These are phyloP conservation scores for Pseudogymnoascus sp. DNA, from an alignment of 2,329 filamentous ascomycete species.

Conservation along the genomic window DNA sequence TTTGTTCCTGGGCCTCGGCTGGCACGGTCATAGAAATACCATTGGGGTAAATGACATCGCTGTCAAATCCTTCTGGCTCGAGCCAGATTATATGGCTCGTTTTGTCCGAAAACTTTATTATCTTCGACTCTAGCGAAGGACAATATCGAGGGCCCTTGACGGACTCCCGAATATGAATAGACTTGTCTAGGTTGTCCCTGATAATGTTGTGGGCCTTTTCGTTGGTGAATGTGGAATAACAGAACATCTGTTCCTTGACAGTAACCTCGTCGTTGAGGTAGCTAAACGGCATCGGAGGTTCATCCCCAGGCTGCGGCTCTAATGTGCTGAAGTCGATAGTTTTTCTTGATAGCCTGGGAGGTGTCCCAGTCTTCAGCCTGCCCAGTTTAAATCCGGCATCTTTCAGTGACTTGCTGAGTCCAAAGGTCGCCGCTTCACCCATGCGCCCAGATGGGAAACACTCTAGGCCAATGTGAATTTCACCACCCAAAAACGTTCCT, in stretches of 20 bases:
- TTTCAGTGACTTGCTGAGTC: slow-evolving; percentile 80
- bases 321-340: slow-evolving; percentile 73
- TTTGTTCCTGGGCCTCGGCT: slow-evolving; percentile 72
- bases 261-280: slow-evolving; percentile 75
- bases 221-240: slow-evolving; percentile 84
- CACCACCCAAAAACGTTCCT: slow-evolving; percentile 87
- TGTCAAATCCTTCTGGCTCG: slow-evolving; percentile 90
- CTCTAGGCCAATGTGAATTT: slow-evolving; percentile 91
- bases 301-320: slow-evolving; percentile 70
- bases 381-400: slow-evolving; percentile 87
- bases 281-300: slow-evolving; percentile 83
- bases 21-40: slow-evolving; percentile 97
- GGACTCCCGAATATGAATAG: slow-evolving; percentile 90
- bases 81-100: slow-evolving; percentile 87
- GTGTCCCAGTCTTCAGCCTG: slow-evolving; percentile 90
- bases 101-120: slow-evolving; percentile 79
- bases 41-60: slow-evolving; percentile 87
- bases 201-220: slow-evolving; percentile 74
- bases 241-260: slow-evolving; percentile 76
- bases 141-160: slow-evolving; percentile 94
- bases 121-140: slow-evolving; percentile 88
- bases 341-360: slow-evolving; percentile 72
- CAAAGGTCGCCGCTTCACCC: slow-evolving; percentile 88
- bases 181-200: slow-evolving; percentile 84
- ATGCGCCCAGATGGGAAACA: slow-evolving; percentile 82